These are phyloP conservation scores for Sapria himalayana DNA, from an alignment of 345 rosid species.

Conservation along the genomic window DNA sequence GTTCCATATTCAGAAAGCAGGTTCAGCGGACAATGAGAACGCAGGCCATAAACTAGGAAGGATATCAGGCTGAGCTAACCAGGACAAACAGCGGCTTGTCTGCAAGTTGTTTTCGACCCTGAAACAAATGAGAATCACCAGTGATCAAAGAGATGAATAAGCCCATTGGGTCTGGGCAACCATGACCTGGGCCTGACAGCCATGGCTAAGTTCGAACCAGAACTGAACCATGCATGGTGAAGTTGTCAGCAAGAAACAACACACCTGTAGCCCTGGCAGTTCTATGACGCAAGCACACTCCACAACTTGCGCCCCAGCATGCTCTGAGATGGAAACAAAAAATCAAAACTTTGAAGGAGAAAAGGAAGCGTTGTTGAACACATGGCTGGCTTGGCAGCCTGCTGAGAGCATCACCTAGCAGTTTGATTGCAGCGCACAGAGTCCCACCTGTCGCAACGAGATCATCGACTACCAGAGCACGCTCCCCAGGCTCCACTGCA, in stretches of 20 bases:
- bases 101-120: constrained; percentile 70
- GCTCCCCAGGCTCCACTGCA: constrained; percentile 79
- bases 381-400: too few species aligned
- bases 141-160: too few species aligned
- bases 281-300: constrained; percentile 96
- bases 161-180: too few species aligned
- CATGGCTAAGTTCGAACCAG: too few species aligned
- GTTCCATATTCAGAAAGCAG: too few species aligned
- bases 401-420: constrained; percentile 43
- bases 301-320: constrained; percentile 63
- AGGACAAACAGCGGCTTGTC: constrained; percentile 67
- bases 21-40: too few species aligned
- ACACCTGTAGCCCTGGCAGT: constrained; percentile 65
- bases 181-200: too few species aligned
- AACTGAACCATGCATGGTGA: too few species aligned
- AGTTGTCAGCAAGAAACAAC: neutral
- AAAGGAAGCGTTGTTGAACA: too few species aligned
- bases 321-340: constrained; percentile 49
- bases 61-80: constrained; percentile 22
- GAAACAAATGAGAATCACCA: constrained; percentile 13
- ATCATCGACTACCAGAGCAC: constrained; percentile 70
- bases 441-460: constrained; percentile 98
- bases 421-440: constrained; percentile 71
- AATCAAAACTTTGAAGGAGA: neutral
- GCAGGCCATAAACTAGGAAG: too few species aligned